A percentile compares a stretch with the other conserved stretches of the same genome.
These are phyloP conservation scores for Coemansia sp. DNA, from an alignment of 192 early-diverging fungal species.

Conservation along the genomic window DNA sequence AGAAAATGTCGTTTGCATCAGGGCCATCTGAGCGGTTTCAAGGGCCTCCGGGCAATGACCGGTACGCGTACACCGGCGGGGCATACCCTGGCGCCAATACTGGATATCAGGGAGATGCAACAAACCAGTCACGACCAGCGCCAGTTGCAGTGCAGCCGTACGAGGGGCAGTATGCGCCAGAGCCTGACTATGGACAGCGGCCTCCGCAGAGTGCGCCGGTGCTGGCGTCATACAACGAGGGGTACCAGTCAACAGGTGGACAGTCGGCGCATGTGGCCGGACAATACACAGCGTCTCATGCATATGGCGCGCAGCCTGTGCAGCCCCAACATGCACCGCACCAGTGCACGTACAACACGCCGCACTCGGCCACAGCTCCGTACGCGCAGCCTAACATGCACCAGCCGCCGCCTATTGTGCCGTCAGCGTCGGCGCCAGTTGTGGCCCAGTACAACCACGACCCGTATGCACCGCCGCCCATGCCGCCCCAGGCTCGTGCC, in stretches of 20 bases:
- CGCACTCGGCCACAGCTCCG: neutral
- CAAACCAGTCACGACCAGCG: neutral
- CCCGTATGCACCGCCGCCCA: neutral
- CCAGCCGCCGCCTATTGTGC: constrained; percentile 1
- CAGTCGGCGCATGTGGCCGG: constrained; percentile 11
- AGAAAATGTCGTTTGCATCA: constrained; percentile 4
- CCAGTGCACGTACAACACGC: constrained; percentile 7
- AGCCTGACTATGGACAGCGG: constrained; percentile 4
- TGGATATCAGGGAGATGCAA: constrained; percentile 3
- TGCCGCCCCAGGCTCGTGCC: neutral
- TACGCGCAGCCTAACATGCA: neutral
- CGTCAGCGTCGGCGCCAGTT: constrained; percentile 4
- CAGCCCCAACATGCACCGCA: neutral
- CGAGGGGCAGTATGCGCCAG: neutral
- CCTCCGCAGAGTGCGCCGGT: constrained; percentile 12
- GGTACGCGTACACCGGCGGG: neutral
- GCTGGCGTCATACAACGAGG: neutral
- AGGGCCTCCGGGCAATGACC: neutral
- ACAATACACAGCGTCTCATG: constrained; percentile 6
- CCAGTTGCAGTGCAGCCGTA: neutral
- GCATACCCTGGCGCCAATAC: neutral
- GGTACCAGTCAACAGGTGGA: neutral
- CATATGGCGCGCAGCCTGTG: constrained; percentile 4
- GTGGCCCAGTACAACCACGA: constrained; percentile 1
- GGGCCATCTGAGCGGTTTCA: constrained; percentile 5